phyloP scores from a whole-genome alignment of 345 rosid genomes.

The Citrus hindsii region DNA sequence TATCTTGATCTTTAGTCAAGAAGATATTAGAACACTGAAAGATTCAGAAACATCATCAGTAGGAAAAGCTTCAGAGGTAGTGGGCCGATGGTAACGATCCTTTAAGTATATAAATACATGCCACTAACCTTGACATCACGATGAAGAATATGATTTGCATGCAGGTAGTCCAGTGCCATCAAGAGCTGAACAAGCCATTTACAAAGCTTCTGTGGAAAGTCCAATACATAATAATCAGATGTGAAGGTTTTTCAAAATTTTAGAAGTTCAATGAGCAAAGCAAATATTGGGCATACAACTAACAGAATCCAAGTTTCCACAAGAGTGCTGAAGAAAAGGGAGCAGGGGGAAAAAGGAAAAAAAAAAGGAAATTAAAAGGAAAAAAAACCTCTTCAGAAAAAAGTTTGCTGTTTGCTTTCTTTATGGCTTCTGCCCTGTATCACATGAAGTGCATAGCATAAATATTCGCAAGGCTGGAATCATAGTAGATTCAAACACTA shows the following conservation, averaged over 20 bases:
- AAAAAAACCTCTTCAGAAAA: constrained; percentile 83
- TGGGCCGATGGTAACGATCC: neutral
- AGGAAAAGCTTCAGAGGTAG: constrained; percentile 14
- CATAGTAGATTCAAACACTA: constrained; percentile 3
- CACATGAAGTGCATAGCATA: constrained; percentile 1
- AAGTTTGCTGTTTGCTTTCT: constrained; percentile 75
- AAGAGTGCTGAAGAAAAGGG: constrained; percentile 7
- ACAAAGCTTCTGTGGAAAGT: constrained; percentile 75
- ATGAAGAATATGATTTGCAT: constrained; percentile 92
- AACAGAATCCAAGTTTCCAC: neutral
- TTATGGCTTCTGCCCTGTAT: constrained; percentile 89
- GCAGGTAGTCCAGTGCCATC: constrained; percentile 99
- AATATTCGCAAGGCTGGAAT: constrained; percentile 2
- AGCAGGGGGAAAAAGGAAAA: neutral
- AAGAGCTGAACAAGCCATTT: constrained; percentile 98
- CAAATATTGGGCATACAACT: neutral
- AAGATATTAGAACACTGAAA: constrained; percentile 95
- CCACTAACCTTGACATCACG: constrained; percentile 96
- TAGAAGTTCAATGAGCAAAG: neutral
- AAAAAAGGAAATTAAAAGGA: neutral
- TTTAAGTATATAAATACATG: constrained; percentile 5
- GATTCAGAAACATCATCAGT: constrained; percentile 28
- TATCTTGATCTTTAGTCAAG: constrained; percentile 86
- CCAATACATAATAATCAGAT: constrained; percentile 10
- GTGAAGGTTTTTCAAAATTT: constrained; percentile 7